Evolutionary conservation across 306 rosid species (phyloP).

Genomic region (Trifolium dubium): DNA sequence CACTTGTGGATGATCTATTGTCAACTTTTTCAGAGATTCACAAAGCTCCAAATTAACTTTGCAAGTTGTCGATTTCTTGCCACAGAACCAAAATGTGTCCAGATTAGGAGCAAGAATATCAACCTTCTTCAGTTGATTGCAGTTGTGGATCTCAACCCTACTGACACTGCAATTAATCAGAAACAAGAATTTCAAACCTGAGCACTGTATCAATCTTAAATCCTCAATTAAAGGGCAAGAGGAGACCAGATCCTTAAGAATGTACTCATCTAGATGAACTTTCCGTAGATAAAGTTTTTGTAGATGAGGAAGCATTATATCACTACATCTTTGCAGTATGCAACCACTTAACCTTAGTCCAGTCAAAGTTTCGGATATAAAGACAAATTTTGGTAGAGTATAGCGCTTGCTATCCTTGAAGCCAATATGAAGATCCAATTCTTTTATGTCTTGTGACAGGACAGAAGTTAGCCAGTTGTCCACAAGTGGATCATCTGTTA

Average conservation of each 20-base stretch:
- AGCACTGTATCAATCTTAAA: constrained; percentile 58
- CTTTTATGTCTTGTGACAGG: constrained; percentile 30
- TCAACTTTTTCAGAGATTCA: constrained; percentile 56
- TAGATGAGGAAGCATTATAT: constrained; percentile 43
- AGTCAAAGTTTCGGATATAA: constrained; percentile 34
- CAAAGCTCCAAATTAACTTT: constrained; percentile 52
- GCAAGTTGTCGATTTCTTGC: constrained; percentile 44
- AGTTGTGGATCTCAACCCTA: constrained; percentile 52
- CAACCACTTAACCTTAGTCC: constrained; percentile 49
- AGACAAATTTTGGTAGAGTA: constrained; percentile 35
- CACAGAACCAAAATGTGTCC: constrained; percentile 63
- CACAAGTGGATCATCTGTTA: constrained; percentile 9
- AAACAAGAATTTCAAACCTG: constrained; percentile 44
- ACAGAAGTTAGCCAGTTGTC: constrained; percentile 39
- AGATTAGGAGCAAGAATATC: constrained; percentile 53
- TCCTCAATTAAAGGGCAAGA: constrained; percentile 54
- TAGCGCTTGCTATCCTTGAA: constrained; percentile 1
- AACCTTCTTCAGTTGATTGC: constrained; percentile 42
- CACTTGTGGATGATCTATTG: constrained; percentile 55
- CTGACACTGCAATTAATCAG: constrained; percentile 36
- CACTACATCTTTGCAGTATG: constrained; percentile 6
- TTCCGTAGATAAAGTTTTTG: constrained; percentile 49
- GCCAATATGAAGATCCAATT: constrained; percentile 48
- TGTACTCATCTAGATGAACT: constrained; percentile 4
- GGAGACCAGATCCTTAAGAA: constrained; percentile 43